Conservation (phyloP, 805 yeast genomes). For the Naumovozyma castellii region DNA sequence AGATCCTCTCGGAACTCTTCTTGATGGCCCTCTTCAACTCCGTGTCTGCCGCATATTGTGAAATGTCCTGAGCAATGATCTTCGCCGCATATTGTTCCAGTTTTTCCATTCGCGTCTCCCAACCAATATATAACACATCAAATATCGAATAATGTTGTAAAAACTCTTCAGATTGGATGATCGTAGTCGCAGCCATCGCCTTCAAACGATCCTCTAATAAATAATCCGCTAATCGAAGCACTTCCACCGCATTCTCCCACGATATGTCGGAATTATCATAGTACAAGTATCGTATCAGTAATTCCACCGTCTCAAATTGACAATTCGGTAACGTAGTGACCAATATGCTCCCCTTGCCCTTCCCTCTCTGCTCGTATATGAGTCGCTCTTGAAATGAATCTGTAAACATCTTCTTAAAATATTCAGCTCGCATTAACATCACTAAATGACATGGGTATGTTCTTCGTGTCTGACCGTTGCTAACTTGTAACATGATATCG, state of each 20-base stretch:
- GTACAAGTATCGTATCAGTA: slow-evolving; percentile 47
- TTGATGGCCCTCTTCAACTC: slow-evolving; percentile 31
- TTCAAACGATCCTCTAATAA: slow-evolving; percentile 54
- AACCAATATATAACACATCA: slow-evolving; percentile 53
- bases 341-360: slow-evolving; percentile 11
- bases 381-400: slow-evolving; percentile 37
- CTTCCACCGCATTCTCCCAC: slow-evolving; percentile 42
- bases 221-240: slow-evolving; percentile 48
- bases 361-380: slow-evolving; percentile 3
- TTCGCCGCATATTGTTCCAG: slow-evolving; percentile 56
- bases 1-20: slow-evolving; percentile 47
- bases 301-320: slow-evolving; percentile 36
- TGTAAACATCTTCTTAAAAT: slow-evolving; percentile 53
- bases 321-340: slow-evolving; percentile 21
- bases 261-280: slow-evolving; percentile 50
- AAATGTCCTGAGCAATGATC: slow-evolving; percentile 43
- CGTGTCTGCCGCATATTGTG: slow-evolving; percentile 28
- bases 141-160: slow-evolving; percentile 34
- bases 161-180: slow-evolving; percentile 27
- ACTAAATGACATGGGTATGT: slow-evolving; percentile 59
- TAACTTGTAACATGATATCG: neutral
- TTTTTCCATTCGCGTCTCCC: slow-evolving; percentile 58
- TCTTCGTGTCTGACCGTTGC: slow-evolving; percentile 1
- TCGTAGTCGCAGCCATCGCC: slow-evolving; percentile 45
- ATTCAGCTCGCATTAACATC: slow-evolving; percentile 50